Conservation (phyloP, 2,329 filamentous ascomycete species). For the Didymellaceae sp. region DNA sequence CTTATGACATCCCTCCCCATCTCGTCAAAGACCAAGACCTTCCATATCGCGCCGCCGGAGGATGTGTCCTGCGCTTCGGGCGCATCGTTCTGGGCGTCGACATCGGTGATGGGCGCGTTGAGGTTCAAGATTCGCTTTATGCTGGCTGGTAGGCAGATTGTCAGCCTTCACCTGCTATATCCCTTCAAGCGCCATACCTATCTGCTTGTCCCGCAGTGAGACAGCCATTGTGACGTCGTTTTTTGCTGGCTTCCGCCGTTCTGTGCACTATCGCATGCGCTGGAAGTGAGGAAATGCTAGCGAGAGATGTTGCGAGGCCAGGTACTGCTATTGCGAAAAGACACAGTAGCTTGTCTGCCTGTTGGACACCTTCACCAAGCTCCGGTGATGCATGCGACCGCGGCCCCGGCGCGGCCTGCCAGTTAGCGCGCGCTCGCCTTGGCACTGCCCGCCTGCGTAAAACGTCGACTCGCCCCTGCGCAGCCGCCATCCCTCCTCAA, state of each 20-base stretch:
- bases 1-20: slow-evolving; percentile 93
- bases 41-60: slow-evolving; percentile 30
- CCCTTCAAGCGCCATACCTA: slow-evolving; percentile 44
- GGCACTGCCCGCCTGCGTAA: slow-evolving; percentile 30
- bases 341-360: slow-evolving; percentile 30
- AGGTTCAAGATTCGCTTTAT: slow-evolving; percentile 96
- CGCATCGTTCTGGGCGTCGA: slow-evolving; percentile 68
- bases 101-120: slow-evolving; percentile 70
- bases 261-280: slow-evolving; percentile 38
- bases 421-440: slow-evolving; percentile 32
- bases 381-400: slow-evolving; percentile 14
- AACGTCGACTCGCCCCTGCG: slow-evolving; percentile 31
- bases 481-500: slow-evolving; percentile 33
- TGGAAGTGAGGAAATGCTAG: slow-evolving; percentile 1
- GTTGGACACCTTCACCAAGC: slow-evolving; percentile 12
- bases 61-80: slow-evolving; percentile 20
- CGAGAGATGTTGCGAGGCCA: not conserved
- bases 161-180: slow-evolving; percentile 12
- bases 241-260: slow-evolving; percentile 30
- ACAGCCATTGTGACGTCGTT: slow-evolving; percentile 38
- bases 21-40: slow-evolving; percentile 90
- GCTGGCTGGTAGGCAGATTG: slow-evolving; percentile 65
- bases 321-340: slow-evolving; percentile 17
- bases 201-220: slow-evolving; percentile 71
- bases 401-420: slow-evolving; percentile 20